Conservation (phyloP, 305 asterid genomes). For the Galium porrigens region DNA sequence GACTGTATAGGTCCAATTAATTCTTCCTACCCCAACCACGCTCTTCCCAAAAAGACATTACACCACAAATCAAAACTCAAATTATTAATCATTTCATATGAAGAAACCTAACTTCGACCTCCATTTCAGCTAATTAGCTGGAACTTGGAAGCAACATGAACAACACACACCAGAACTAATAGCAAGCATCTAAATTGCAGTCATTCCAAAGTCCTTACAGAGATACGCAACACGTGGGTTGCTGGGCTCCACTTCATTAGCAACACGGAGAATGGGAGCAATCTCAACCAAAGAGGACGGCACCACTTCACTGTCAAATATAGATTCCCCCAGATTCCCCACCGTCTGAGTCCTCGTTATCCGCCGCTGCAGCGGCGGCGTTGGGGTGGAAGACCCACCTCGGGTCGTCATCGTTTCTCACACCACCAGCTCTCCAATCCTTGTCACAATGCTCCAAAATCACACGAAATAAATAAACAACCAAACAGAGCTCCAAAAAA, state of each 20-base stretch:
- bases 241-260: constrained; percentile 98
- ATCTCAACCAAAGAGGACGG: constrained; percentile 91
- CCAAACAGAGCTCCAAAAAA: neutral
- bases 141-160: no score
- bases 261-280: constrained; percentile 98
- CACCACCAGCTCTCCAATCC: neutral
- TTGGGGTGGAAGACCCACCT: constrained; percentile 39
- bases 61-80: neutral
- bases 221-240: constrained; percentile 94
- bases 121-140: neutral
- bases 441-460: neutral
- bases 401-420: constrained; percentile 44
- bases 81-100: neutral
- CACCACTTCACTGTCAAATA: constrained; percentile 91
- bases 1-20: neutral
- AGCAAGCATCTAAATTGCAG: no score
- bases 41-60: no score
- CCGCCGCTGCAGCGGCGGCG: constrained; percentile 64
- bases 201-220: constrained; percentile 34
- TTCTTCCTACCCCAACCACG: neutral
- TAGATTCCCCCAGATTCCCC: constrained; percentile 80
- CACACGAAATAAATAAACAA: neutral
- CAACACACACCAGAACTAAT: no score
- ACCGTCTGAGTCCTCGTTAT: constrained; percentile 76
- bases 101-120: neutral